Evolutionary conservation across 129 eudicot genomes (phyloP).

Genomic region (Chrysanthemum lavandulifolium): DNA sequence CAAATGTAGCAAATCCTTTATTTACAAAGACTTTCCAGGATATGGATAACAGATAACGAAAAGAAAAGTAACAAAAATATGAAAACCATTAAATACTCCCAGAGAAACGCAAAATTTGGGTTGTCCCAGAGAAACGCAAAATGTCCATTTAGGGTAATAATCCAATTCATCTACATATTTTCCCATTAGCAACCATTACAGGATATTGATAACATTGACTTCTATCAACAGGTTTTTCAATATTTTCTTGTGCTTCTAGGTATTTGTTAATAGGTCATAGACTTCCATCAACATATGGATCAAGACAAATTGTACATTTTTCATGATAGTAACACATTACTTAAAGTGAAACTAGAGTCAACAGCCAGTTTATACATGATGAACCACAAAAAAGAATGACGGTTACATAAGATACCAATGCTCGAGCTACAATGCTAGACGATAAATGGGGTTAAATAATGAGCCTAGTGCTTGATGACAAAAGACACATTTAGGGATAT

Average conservation of each 20-base stretch:
- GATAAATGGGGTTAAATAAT: conserved; percentile 1
- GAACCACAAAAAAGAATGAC: background rate
- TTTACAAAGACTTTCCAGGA: no score
- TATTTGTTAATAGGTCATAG: conserved; percentile 13
- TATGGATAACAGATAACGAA: no score
- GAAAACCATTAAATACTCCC: background rate
- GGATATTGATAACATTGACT: conserved; percentile 14
- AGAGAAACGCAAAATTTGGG: background rate
- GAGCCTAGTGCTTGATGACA: conserved; percentile 10
- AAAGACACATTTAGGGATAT: conserved; percentile 5
- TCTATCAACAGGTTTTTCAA: conserved; percentile 13
- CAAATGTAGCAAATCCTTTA: no score
- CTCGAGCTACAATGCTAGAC: background rate
- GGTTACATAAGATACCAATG: conserved; percentile 2
- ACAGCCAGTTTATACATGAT: background rate
- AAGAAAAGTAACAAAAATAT: no score
- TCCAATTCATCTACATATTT: conserved; percentile 6
- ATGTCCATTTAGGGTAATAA: background rate
- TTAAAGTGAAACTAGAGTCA: background rate
- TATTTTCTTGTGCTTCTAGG: conserved; percentile 1
- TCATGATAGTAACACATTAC: no score
- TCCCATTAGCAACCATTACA: conserved; percentile 11
- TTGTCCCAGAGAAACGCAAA: conserved; percentile 1
- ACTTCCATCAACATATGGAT: background rate
- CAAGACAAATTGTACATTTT: background rate